These are phyloP conservation scores for Amanita exitialis DNA, from an alignment of 768 basidiomycete species.

Conservation along the genomic window DNA sequence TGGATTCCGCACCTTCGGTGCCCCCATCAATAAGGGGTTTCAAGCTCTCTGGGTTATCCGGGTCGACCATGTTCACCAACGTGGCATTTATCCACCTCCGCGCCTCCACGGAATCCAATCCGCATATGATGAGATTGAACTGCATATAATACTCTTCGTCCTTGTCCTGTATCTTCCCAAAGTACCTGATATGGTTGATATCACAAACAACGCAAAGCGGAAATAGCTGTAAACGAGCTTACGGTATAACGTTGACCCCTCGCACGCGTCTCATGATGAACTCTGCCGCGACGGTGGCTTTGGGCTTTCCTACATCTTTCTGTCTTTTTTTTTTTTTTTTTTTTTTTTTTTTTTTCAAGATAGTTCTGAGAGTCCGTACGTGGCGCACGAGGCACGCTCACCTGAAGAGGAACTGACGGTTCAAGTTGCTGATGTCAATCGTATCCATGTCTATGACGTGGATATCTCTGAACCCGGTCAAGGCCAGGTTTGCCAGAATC, in stretches of 20 bases:
- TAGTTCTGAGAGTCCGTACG: not conserved
- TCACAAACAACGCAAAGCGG: not conserved
- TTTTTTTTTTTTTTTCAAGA: not conserved
- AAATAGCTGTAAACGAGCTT: constrained; percentile 21
- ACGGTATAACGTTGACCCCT: constrained; percentile 96
- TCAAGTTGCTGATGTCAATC: constrained; percentile 97
- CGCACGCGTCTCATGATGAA: constrained; percentile 96
- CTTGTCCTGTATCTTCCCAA: constrained; percentile 98
- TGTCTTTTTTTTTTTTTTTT: constrained; percentile 33
- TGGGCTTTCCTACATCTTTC: constrained; percentile 89
- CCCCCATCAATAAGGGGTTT: constrained; percentile 98
- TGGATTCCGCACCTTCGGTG: constrained; percentile 70
- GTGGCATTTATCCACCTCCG: constrained; percentile 99
- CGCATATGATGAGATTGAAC: constrained; percentile 95
- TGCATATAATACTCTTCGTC: constrained; percentile 91
- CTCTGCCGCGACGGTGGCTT: constrained; percentile 89
- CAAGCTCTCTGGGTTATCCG: constrained; percentile 85
- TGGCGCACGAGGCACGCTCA: constrained; percentile 19
- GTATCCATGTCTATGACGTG: constrained; percentile 99
- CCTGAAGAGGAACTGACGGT: constrained; percentile 98
- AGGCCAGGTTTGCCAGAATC: constrained; percentile 91
- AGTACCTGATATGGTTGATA: constrained; percentile 47
- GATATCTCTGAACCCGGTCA: constrained; percentile 96
- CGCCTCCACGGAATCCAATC: constrained; percentile 94
- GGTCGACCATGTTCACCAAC: constrained; percentile 88